Evolutionary conservation across 805 yeast species (phyloP), one percentile per base, ranked within the genome.

Genomic region (Wickerhamiella sorbophila): DNA sequence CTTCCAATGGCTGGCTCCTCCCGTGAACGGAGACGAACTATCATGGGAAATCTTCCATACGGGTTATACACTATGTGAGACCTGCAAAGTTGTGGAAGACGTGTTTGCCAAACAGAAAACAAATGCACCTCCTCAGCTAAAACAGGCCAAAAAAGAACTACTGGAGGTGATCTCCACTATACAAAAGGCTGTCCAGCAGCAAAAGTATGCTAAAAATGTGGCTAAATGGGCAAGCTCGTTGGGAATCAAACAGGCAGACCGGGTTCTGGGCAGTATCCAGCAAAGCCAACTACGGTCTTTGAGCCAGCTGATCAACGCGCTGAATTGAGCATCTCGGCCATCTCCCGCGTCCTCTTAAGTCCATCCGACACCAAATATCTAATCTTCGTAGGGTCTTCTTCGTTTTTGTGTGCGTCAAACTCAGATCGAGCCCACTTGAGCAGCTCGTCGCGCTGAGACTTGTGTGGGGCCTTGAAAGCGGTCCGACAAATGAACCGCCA

Each of bases 381-480:
- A 39, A 59, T 60, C 36, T 58, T 49, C 12, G 44, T 53, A 3
- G 56, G 54, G 38, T 60, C 63, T 0, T 54, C 44, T 36, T 50
- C 61, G 15, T 50, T 33, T 20, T 45, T 40, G 43, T 59, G 49
- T 10, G 48, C 44, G 4, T 51, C 48, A 43, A 61, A 61, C 44
- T 61, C 65, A 2, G 53, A 36, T 3, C 62, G 46, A 16, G 65
- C 65, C 60, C 60, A 61, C 8, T 33, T 22, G 2, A 60, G 44
- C 16, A 61, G 50, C 36, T 61, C 63, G 2, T 38, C 40, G 0
- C 62, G 48, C 31, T 52, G 53, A 6, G 38, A 5, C 5, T 20
- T 22, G 10, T 47, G 37, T 2, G 53, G 48, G 2, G 51, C 49
- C 40, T 52, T 44, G 44, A 60, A 52, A 6, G 61, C 55, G 2